These are phyloP conservation scores for Tulasnella sp. DNA, from an alignment of 768 basidiomycete species.

Conservation along the genomic window DNA sequence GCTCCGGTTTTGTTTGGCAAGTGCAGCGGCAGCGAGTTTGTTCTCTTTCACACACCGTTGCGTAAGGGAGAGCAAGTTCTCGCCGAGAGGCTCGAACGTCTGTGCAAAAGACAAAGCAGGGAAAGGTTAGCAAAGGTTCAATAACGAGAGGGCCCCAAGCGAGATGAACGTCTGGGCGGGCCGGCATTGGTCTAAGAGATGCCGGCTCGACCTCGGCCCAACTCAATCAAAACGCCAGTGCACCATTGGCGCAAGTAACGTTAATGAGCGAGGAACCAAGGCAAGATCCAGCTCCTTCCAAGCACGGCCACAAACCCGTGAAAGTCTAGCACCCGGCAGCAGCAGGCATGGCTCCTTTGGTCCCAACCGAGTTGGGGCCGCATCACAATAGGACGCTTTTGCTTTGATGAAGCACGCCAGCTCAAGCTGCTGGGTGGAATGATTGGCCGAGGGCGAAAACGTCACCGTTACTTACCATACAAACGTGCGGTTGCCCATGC, in stretches of 20 bases:
- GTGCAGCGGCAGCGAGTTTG: slow-evolving; percentile 18
- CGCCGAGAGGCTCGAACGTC: slow-evolving; percentile 41
- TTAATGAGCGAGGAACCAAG: slow-evolving; percentile 24
- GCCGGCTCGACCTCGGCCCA: slow-evolving; percentile 12
- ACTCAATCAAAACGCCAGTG: slow-evolving; percentile 10
- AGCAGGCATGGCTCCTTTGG: not conserved
- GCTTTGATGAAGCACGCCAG: not conserved
- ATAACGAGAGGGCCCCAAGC: slow-evolving; percentile 5
- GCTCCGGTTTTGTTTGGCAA: slow-evolving; percentile 14
- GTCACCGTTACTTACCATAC: slow-evolving; percentile 26
- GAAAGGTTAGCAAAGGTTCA: slow-evolving; percentile 17
- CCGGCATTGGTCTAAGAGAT: not conserved
- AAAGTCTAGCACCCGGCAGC: not conserved
- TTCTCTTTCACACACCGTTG: slow-evolving; percentile 28
- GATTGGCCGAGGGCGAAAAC: not conserved
- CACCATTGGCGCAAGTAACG: not conserved
- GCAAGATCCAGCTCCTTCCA: not conserved
- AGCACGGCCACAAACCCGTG: not conserved
- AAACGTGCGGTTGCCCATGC: slow-evolving; percentile 27
- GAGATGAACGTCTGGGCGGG: slow-evolving; percentile 18
- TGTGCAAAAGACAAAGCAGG: not conserved
- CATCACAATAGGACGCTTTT: not conserved
- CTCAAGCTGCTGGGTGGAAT: not conserved
- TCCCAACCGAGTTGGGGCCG: not conserved
- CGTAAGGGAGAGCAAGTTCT: slow-evolving; percentile 41